Evolutionary conservation across 768 basidiomycete species (phyloP).

Genomic region (Russula sp.): DNA sequence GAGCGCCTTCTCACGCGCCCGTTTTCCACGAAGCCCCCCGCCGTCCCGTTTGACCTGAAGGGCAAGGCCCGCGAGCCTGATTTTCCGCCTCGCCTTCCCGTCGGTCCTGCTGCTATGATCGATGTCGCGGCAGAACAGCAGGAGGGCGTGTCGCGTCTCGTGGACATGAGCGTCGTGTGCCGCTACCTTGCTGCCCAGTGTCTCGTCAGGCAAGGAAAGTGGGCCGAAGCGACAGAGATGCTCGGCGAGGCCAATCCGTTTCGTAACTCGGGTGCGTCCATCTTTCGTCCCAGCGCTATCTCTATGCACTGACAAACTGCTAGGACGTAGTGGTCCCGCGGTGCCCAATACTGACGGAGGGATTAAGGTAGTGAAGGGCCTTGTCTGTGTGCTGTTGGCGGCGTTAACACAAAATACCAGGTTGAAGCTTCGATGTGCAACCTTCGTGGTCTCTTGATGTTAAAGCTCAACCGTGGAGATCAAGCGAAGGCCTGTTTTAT

Average conservation of each 20-base stretch:
- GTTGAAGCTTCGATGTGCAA: conserved; percentile 98
- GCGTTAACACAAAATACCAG: conserved; percentile 34
- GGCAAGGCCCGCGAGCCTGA: conserved; percentile 45
- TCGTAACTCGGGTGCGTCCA: conserved; percentile 49
- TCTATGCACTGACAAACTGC: neutral
- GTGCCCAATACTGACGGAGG: conserved; percentile 85
- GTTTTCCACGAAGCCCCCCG: conserved; percentile 52
- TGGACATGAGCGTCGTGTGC: conserved; percentile 93
- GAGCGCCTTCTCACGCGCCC: conserved; percentile 88
- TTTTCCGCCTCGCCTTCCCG: conserved; percentile 51
- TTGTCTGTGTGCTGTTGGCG: neutral
- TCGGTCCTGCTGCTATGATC: conserved; percentile 66
- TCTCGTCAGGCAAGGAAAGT: conserved; percentile 86
- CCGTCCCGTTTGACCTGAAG: conserved; percentile 38
- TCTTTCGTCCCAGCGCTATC: conserved; percentile 16
- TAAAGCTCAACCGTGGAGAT: conserved; percentile 85
- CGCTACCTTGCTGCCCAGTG: conserved; percentile 96
- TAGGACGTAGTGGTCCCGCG: conserved; percentile 61
- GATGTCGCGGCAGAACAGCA: conserved; percentile 61
- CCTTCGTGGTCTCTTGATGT: conserved; percentile 87
- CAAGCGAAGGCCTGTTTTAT: conserved; percentile 93
- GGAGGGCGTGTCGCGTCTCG: conserved; percentile 65
- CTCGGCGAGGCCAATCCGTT: conserved; percentile 92
- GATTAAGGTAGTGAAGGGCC: conserved; percentile 61
- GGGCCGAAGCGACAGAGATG: conserved; percentile 88